These are phyloP conservation scores for Diospyros kaki DNA, from an alignment of 148 eudicot genomes.

Conservation along the genomic window DNA sequence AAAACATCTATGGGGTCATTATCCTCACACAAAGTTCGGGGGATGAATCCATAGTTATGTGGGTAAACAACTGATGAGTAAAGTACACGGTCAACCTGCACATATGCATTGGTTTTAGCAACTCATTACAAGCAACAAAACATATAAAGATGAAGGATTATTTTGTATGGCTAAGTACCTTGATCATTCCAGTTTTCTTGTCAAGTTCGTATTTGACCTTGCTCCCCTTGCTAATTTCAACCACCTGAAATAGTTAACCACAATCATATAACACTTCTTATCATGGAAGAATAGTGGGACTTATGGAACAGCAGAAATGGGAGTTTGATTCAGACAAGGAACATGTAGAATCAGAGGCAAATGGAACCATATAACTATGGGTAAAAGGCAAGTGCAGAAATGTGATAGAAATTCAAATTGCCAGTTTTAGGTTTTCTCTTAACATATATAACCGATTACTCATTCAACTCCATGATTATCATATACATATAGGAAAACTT, in stretches of 20 bases:
- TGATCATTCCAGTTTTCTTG: slow-evolving; percentile 76
- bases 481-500: not conserved
- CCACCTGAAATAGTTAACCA: slow-evolving; percentile 42
- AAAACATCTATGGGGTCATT: slow-evolving; percentile 77
- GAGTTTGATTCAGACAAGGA: not conserved
- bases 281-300: not conserved
- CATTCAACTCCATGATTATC: not conserved
- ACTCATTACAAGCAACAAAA: not conserved
- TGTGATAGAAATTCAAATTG: not conserved
- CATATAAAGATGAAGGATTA: not conserved
- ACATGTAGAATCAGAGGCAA: not conserved
- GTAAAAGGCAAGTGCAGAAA: not conserved
- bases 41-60: slow-evolving; percentile 75
- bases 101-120: slow-evolving; percentile 6
- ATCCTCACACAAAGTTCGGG: slow-evolving; percentile 77
- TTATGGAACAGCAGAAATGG: not conserved
- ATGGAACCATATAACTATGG: not conserved
- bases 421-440: not conserved
- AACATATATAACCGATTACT: not conserved
- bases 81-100: slow-evolving; percentile 77
- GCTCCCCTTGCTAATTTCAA: slow-evolving; percentile 75
- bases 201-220: slow-evolving; percentile 84
- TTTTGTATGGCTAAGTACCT: slow-evolving; percentile 30
- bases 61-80: slow-evolving; percentile 84
- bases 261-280: not conserved